Base-by-base conservation (phyloP, 768 basidiomycete species). In the Xanthoconium purpureum region DNA sequence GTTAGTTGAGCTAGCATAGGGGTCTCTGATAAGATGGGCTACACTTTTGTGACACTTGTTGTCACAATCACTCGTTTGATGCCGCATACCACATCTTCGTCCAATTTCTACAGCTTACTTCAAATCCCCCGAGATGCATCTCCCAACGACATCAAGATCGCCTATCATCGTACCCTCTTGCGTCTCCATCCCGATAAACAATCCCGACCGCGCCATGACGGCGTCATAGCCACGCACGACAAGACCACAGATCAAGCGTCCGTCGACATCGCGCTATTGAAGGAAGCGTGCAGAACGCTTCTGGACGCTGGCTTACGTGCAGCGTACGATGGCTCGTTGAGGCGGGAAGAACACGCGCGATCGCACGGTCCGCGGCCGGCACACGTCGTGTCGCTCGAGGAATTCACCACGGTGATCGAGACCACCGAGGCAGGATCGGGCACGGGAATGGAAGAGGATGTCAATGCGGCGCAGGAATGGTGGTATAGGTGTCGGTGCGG, bases 321-420 rank as follows among this genome's bases (percentile, higher is more conserved):
- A 17, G 66, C 69, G 53, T 85, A 89, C 60, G 85, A 92, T 54
- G 59, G 56, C 13, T 46, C 54, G 29, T 47, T 63, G 43, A 56
- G 37, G 36, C 51, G 50, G 24, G 52, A 55, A 32, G 58, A 47
- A 47, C 45, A 45, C 2, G 48, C 24, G 10, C 49, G 42, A 14
- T 59, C 59, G n/a, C 58, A 55, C 28, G 77, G 73, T 3, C 83
- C 85, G 9, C 77, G 91, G 50, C 89, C 91, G 5, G 89, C 91
- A 0, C 85, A 91, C 58, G 73, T 90, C 17, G 73, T 93, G 37
- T 93, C 91, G 3, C 74, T 94, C 38, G 88, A 89, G 45, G 89
- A 91, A 1, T 92, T 91, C 60, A 54, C 44, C 9, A 3, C 39
- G 4, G 45, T 18, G 45, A 14, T 12, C 6, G 49, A n/a, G 43